Base-by-base conservation (phyloP, 768 basidiomycete species). In the Hypholoma sublateritium region DNA sequence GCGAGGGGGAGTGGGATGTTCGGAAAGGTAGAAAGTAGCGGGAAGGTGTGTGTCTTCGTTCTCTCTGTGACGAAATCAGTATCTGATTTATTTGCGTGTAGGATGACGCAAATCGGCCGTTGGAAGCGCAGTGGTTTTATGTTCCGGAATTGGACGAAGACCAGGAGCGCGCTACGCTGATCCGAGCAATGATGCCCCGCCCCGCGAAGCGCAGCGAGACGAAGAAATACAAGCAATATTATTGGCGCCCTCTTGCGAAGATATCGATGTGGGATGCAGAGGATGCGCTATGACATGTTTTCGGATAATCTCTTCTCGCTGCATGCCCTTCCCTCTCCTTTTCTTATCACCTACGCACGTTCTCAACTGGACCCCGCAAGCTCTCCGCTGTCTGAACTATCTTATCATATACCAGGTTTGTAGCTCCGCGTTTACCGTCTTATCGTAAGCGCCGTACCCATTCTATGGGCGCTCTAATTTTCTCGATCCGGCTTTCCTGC, bases 141-240 rank as follows among this genome's bases (percentile, higher is more conserved):
- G 81, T 88, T 5, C 85, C 89, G 0, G 88, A 90, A 65, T 68
- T 76, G 65, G 89, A 91, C 62, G 76, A 80, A 62, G 88, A 91
- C 66, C 75, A 76, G 61, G 89, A 90, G 55, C 78, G 89, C n/a
- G 88, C 88, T 28, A 68, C 74, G 61, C 69, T 90, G 57, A 81
- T 91, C 55, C 70, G 76, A 64, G 85, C 83, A 58, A 84, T 89
- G 77, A 89, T 89, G 88, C 88, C 88, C 1, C 82, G 87, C 13
- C 80, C 85, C 19, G 87, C 78, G 53, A 92, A 91, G 72, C 74
- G 90, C 53, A 85, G 73, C 46, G 88, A 84, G 71, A 92, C 89
- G 68, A 91, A 87, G 79, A 87, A 90, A 72, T 88, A 87, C 59
- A 92, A 92, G 69, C 87, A 90, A 68, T 93, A 93, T 72, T 93